Conservation (phyloP, 495 filamentous ascomycete species). For the Tetracladium marchalianum region DNA sequence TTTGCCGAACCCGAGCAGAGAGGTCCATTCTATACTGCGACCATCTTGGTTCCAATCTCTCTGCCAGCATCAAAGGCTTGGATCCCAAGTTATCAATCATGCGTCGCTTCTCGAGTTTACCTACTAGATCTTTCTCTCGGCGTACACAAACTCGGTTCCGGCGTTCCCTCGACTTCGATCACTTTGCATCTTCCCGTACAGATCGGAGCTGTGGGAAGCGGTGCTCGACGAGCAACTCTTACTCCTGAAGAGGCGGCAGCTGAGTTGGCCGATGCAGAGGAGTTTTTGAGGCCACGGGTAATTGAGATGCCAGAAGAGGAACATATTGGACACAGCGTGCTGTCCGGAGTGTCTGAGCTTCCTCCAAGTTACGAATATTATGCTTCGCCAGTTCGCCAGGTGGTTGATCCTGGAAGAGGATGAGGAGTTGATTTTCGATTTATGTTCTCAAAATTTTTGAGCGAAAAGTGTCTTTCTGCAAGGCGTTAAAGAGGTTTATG, state of each 20-base stretch:
- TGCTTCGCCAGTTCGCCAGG: not conserved
- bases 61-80: slow-evolving; percentile 58
- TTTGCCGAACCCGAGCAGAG: not conserved
- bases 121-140: slow-evolving; percentile 57
- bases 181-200: slow-evolving; percentile 70
- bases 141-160: slow-evolving; percentile 47
- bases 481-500: slow-evolving; percentile 1
- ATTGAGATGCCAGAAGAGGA: slow-evolving; percentile 23
- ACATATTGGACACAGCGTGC: slow-evolving; percentile 14
- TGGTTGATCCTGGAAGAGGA: slow-evolving; percentile 5
- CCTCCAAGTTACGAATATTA: slow-evolving; percentile 17
- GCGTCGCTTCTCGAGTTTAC: slow-evolving; percentile 74
- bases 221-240: not conserved
- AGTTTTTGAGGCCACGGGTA: slow-evolving; percentile 35
- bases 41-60: slow-evolving; percentile 61
- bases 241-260: slow-evolving; percentile 11
- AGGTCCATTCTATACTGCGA: slow-evolving; percentile 53
- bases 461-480: slow-evolving; percentile 2
- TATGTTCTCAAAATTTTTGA: not conserved
- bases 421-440: not conserved
- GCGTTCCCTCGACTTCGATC: slow-evolving; percentile 42
- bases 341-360: slow-evolving; percentile 2
- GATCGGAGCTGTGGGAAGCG: slow-evolving; percentile 38
- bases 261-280: slow-evolving; percentile 30
- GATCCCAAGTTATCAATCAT: slow-evolving; percentile 83